These are phyloP conservation scores for Thoreauomyces humboldtii DNA, from an alignment of 192 early-diverging fungal genomes.

Conservation along the genomic window DNA sequence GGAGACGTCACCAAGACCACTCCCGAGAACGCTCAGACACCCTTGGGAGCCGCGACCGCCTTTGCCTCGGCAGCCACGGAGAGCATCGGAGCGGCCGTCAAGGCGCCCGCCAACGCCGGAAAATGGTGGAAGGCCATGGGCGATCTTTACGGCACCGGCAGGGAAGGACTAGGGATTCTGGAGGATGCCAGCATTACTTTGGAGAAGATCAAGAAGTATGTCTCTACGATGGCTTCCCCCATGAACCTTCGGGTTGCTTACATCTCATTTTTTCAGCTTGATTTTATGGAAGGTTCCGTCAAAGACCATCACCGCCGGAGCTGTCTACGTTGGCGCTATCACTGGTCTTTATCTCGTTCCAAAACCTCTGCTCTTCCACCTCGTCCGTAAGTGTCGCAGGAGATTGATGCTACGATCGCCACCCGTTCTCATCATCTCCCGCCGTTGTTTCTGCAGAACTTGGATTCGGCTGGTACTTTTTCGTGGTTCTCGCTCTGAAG, in stretches of 20 bases:
- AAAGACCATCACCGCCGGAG: neutral
- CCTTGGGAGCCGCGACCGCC: constrained; percentile 3
- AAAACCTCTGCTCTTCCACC: neutral
- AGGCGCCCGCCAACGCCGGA: constrained; percentile 4
- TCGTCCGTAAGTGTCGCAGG: constrained; percentile 5
- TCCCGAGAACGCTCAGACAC: constrained; percentile 5
- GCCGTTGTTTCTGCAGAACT: neutral
- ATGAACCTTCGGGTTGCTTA: neutral
- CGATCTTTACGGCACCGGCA: constrained; percentile 15
- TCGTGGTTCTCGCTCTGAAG: constrained; percentile 15
- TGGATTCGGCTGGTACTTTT: constrained; percentile 15
- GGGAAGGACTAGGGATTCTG: constrained; percentile 15
- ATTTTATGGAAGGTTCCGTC: constrained; percentile 12
- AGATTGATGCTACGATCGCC: neutral
- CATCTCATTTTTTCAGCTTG: constrained; percentile 2
- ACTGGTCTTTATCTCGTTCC: neutral
- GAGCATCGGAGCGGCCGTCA: constrained; percentile 4
- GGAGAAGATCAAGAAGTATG: constrained; percentile 30
- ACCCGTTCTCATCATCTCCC: neutral
- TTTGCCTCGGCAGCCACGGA: constrained; percentile 8
- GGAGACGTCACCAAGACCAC: neutral
- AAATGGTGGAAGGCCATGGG: constrained; percentile 23
- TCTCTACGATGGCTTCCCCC: neutral
- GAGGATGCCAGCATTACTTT: constrained; percentile 10
- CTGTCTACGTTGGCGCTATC: neutral